phyloP scores from a whole-genome alignment of 192 early-diverging fungal species.

The Rhizoclosmatium sp. region DNA sequence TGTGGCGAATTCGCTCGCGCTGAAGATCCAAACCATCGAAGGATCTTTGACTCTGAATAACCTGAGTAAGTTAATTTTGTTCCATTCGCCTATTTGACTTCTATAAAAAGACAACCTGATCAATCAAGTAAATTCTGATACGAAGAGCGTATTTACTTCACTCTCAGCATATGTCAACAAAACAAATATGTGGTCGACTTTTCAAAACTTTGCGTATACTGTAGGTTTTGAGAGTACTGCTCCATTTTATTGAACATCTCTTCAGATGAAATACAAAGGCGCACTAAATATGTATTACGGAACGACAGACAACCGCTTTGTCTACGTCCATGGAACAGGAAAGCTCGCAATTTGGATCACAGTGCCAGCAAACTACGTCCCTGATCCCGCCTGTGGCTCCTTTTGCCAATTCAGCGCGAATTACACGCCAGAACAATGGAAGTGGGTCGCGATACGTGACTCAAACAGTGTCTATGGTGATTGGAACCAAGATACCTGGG shows the following conservation, averaged over 20 bases:
- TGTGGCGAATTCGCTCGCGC: neutral
- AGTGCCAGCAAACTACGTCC: neutral
- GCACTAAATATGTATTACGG: conserved; percentile 16
- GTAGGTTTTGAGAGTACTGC: neutral
- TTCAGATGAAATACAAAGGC: neutral
- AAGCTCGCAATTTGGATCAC: neutral
- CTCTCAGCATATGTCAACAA: neutral
- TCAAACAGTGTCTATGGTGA: neutral
- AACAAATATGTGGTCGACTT: neutral
- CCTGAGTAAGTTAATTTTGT: neutral
- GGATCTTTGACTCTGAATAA: neutral
- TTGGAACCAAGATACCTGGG: conserved; percentile 7
- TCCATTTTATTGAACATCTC: neutral
- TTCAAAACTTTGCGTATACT: conserved; percentile 5
- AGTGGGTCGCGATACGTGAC: neutral
- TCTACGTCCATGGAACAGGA: neutral
- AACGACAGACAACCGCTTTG: neutral
- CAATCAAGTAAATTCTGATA: neutral
- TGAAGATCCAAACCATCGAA: neutral
- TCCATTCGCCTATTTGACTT: neutral
- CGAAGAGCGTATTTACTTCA: neutral
- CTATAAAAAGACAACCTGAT: neutral
- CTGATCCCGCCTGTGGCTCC: neutral
- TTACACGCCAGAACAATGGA: neutral
- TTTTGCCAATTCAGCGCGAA: neutral